Percentiles rank a stretch among this genome's conserved stretches.
phyloP scores from a whole-genome alignment of 176 grass and related monocot genomes.

The Saccharum spontaneum region DNA sequence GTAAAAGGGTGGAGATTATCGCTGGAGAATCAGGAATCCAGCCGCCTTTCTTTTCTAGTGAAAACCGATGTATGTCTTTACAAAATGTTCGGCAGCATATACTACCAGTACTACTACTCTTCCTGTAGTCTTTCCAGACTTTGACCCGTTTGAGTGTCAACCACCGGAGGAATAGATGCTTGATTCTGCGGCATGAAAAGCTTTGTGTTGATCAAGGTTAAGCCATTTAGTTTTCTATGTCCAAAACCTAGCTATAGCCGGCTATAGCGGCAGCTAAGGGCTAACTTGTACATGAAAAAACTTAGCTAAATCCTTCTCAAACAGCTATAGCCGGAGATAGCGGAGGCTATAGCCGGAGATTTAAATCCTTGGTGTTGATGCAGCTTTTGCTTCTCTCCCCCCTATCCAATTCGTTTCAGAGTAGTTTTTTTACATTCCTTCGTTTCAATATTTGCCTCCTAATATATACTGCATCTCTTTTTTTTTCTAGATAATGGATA shows the following conservation, averaged over 20 bases:
- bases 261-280: too few relatives aligned
- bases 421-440: background rate
- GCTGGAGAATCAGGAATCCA: conserved; percentile 43
- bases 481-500: background rate
- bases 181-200: conserved; percentile 2
- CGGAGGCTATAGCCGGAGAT: too few relatives aligned
- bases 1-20: conserved; percentile 33
- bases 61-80: conserved; percentile 23
- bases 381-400: background rate
- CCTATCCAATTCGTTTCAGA: background rate
- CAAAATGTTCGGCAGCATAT: conserved; percentile 32
- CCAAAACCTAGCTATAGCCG: too few relatives aligned
- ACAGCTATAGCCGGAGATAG: too few relatives aligned
- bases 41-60: conserved; percentile 31
- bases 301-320: too few relatives aligned
- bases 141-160: conserved; percentile 28
- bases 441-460: background rate
- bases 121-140: conserved; percentile 6
- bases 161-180: conserved; percentile 3
- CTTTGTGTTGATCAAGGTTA: background rate
- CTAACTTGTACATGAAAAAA: too few relatives aligned
- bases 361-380: too few relatives aligned
- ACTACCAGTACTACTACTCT: background rate
- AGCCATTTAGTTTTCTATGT: too few relatives aligned
- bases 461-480: background rate